Evolutionary conservation across 768 basidiomycete species (phyloP).

Genomic region (Exidia glandulosa): DNA sequence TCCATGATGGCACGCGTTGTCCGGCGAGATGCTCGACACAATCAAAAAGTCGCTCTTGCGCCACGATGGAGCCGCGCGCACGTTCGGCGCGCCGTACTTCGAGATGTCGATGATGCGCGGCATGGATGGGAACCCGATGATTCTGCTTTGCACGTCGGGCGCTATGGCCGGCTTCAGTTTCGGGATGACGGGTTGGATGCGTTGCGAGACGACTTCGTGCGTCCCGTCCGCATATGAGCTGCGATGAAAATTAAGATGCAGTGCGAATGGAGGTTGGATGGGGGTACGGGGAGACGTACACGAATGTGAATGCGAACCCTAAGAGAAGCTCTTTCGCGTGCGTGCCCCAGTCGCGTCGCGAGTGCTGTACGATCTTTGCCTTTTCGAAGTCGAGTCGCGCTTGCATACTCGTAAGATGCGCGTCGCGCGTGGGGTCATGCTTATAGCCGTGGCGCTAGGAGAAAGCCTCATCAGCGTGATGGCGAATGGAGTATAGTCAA

Average conservation of each 20-base stretch:
- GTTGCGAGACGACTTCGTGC: neutral
- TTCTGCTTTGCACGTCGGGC: neutral
- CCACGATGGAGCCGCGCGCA: neutral
- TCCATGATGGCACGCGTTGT: neutral
- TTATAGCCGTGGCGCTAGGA: neutral
- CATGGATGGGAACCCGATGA: neutral
- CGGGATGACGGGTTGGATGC: neutral
- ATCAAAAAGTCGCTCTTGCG: neutral
- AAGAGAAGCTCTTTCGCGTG: neutral
- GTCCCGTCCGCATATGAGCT: neutral
- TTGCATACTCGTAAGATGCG: neutral
- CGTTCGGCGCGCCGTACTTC: neutral
- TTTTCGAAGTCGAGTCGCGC: neutral
- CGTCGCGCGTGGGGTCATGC: neutral
- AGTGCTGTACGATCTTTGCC: neutral
- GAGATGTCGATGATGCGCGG: neutral
- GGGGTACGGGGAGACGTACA: neutral
- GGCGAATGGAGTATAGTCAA: neutral
- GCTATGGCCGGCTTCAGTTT: neutral
- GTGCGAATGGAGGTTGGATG: neutral
- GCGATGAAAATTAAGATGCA: neutral
- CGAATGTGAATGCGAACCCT: neutral
- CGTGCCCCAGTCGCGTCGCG: neutral
- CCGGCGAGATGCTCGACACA: neutral
- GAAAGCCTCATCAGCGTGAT: neutral